Base-by-base conservation (phyloP, 108 stramenopile species). In the Cyclostephanos tholiformis region DNA sequence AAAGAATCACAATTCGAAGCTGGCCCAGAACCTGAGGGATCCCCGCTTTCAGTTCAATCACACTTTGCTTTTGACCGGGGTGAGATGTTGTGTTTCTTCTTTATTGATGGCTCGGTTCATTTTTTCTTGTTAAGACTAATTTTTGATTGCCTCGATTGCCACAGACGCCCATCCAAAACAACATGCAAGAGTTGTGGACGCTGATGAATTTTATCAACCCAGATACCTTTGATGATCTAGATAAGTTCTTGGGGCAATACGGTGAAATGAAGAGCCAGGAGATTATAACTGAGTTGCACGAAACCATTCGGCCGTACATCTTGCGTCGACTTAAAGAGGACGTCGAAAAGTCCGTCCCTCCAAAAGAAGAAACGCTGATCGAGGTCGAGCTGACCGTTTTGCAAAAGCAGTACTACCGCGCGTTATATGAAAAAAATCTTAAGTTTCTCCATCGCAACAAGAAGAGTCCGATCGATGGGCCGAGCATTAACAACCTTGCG, bases 331-430 rank as follows among this genome's bases (percentile, higher is more conserved):
- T 97, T 51, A 99, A 99, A 72, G 96, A 95, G 69, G 92, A 96
- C 76, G 96, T 97, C 7, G 97, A 97, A 67, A 95, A 94, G 72
- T 87, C 85, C 23, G 95, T 96, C 23, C 95, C 95, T 22, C 93
- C 96, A 20, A 97, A 99, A 82, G 91, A 92, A 76, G 98, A 99
- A 74, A 96, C 95, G 10, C 71, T 96, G 43, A 93, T 99, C 78
- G 97, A 98, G 84, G 97, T 98, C 13, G 97, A 97, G 83, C 82
- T 99, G 69, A 98, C 99, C 10, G 75, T 91, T 26, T 26, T 95
- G 60, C 99, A 99, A 72, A 99, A 99, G 82, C 93, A 95, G 77
- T 97, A 93, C 60, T 99, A 99, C 67, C 86, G 98, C 0, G 98
- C 98, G 1, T 82, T 99, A 39, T 99, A 95, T 70, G 96, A 96